A percentile compares a stretch with the other conserved stretches of the same genome.
phyloP scores from a whole-genome alignment of 371 early-diverging fungal genomes.

The Mortierella polycephala region DNA sequence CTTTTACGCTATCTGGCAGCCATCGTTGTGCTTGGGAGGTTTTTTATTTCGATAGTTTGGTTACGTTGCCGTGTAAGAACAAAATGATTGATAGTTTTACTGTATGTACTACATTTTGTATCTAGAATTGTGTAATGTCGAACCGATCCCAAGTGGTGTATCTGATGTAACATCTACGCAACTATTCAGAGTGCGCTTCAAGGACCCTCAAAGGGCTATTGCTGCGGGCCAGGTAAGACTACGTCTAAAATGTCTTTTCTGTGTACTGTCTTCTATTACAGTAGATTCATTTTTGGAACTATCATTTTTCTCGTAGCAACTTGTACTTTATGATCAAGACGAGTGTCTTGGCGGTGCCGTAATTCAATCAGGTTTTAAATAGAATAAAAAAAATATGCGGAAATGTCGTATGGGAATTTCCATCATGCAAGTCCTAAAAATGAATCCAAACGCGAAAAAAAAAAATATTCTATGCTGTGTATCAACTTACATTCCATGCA shows the following conservation, averaged over 20 bases:
- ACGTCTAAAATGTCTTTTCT: background rate
- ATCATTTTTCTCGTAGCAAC: slow-evolving; percentile 46
- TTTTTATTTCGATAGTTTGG: background rate
- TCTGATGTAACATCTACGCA: slow-evolving; percentile 6
- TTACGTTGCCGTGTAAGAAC: too few relatives aligned
- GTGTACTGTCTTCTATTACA: background rate
- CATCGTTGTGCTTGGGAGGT: background rate
- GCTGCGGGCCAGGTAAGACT: slow-evolving; percentile 68
- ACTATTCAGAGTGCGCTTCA: slow-evolving; percentile 57
- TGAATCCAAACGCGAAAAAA: too few relatives aligned
- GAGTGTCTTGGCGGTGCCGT: slow-evolving; percentile 67
- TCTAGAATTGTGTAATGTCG: slow-evolving; percentile 28
- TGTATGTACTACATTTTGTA: too few relatives aligned
- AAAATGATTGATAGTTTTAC: too few relatives aligned
- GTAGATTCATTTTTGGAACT: background rate
- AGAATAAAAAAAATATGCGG: too few relatives aligned
- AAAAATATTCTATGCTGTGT: too few relatives aligned
- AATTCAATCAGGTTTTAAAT: slow-evolving; percentile 48
- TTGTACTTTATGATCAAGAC: slow-evolving; percentile 65
- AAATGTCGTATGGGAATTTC: too few relatives aligned
- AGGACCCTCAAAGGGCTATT: slow-evolving; percentile 61
- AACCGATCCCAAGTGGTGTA: slow-evolving; percentile 11
- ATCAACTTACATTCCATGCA: too few relatives aligned
- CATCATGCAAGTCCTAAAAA: too few relatives aligned
- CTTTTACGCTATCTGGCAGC: too few relatives aligned